Conservation (phyloP, 2,329 filamentous ascomycete genomes). For the Verticillium dahliae region DNA sequence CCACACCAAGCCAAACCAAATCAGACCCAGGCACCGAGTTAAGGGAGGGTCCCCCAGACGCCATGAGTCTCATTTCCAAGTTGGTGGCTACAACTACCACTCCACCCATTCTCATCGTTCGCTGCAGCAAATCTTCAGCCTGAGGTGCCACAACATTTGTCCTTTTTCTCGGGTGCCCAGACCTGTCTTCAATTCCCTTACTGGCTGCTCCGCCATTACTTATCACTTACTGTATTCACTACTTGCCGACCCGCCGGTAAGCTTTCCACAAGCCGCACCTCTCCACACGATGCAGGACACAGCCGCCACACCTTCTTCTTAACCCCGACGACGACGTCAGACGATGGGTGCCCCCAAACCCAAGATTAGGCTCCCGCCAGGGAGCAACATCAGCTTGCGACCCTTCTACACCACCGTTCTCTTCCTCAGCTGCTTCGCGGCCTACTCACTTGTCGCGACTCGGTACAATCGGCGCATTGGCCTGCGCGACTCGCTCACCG, state of each 20-base stretch:
- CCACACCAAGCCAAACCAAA: neutral
- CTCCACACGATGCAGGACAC: neutral
- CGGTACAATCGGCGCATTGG: conserved; percentile 11
- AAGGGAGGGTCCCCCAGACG: neutral
- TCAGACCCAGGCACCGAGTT: neutral
- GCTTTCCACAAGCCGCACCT: neutral
- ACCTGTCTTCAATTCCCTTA: neutral
- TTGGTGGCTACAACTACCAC: neutral
- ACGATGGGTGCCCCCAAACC: conserved; percentile 17
- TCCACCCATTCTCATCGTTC: neutral
- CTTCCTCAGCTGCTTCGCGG: conserved; percentile 37
- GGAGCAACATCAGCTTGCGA: conserved; percentile 33
- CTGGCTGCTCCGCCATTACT: neutral
- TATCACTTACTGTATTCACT: too few species aligned
- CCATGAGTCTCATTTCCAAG: neutral
- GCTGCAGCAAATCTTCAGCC: neutral
- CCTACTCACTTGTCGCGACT: conserved; percentile 32
- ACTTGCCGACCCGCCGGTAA: neutral
- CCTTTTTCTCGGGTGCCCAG: neutral
- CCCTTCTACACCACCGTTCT: conserved; percentile 43
- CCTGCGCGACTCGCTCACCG: conserved; percentile 2
- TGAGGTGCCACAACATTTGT: neutral
- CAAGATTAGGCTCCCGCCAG: conserved; percentile 14
- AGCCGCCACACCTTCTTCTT: neutral
- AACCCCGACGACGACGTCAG: conserved; percentile 10